These are phyloP conservation scores for Lichtheimia hyalospora DNA, from an alignment of 371 early-diverging fungal species.

Conservation along the genomic window DNA sequence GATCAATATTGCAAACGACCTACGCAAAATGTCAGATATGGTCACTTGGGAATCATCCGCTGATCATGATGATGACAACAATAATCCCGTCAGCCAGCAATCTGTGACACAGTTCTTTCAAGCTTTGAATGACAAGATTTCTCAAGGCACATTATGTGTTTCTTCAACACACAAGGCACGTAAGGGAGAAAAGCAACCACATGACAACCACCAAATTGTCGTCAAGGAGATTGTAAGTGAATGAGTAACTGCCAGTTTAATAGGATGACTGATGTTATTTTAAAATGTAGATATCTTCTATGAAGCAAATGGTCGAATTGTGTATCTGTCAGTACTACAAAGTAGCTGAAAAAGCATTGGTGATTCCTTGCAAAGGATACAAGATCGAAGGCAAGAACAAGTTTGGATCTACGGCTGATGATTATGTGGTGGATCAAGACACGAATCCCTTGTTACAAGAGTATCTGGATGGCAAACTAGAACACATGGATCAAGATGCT, in stretches of 20 bases:
- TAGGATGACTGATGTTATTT: neutral
- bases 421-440: neutral
- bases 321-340: slow-evolving; percentile 25
- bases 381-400: slow-evolving; percentile 24
- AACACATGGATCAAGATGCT: slow-evolving; percentile 31
- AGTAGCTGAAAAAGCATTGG: slow-evolving; percentile 19
- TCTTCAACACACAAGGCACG: neutral
- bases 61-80: too few relatives aligned
- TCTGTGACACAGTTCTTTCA: slow-evolving; percentile 8
- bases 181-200: neutral
- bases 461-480: slow-evolving; percentile 11
- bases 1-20: slow-evolving; percentile 24
- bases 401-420: slow-evolving; percentile 9
- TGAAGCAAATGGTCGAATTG: slow-evolving; percentile 23
- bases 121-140: slow-evolving; percentile 10
- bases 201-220: slow-evolving; percentile 10
- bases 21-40: slow-evolving; percentile 50
- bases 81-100: slow-evolving; percentile 9
- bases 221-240: slow-evolving; percentile 34
- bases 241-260: neutral
- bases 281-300: slow-evolving; percentile 14
- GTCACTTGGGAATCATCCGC: slow-evolving; percentile 41
- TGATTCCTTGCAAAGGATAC: slow-evolving; percentile 29
- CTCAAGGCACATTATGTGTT: slow-evolving; percentile 2
- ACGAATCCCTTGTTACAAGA: neutral